Evolutionary conservation across 1,284 basidiomycete species (phyloP).

Genomic region (Vanrija pseudolonga): DNA sequence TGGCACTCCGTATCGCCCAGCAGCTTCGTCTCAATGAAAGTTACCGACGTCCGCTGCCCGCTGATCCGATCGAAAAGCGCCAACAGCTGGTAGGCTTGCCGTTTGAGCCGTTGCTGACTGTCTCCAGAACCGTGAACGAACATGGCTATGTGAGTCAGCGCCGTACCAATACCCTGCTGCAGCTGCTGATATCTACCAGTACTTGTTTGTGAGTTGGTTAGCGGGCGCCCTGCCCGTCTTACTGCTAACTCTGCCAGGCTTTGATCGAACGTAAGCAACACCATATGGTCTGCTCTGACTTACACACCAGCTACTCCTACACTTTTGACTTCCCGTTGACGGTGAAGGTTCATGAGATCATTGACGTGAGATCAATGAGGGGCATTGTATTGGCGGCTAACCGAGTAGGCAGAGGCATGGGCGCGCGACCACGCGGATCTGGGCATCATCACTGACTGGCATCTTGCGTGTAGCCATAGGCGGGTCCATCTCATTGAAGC

Average conservation of each 20-base stretch:
- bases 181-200: too few species aligned
- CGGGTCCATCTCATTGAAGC: background rate
- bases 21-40: conserved; percentile 7
- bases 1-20: conserved; percentile 12
- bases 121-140: background rate
- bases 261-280: too few species aligned
- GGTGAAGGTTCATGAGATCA: background rate
- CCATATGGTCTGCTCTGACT: too few species aligned
- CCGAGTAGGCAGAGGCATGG: background rate
- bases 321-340: background rate
- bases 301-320: background rate
- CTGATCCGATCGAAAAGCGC: background rate
- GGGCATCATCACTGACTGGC: conserved; percentile 1
- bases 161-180: too few species aligned
- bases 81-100: background rate
- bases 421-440: conserved; percentile 2
- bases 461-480: conserved; percentile 5
- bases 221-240: too few species aligned
- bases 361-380: background rate
- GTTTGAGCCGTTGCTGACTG: too few species aligned
- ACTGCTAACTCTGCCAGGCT: too few species aligned
- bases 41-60: background rate
- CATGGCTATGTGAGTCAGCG: background rate
- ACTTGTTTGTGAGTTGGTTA: too few species aligned
- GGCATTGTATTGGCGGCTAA: too few species aligned